These are phyloP conservation scores for Magnaporthiopsis rhizophila DNA, from an alignment of 2,329 filamentous ascomycete genomes.

Conservation along the genomic window DNA sequence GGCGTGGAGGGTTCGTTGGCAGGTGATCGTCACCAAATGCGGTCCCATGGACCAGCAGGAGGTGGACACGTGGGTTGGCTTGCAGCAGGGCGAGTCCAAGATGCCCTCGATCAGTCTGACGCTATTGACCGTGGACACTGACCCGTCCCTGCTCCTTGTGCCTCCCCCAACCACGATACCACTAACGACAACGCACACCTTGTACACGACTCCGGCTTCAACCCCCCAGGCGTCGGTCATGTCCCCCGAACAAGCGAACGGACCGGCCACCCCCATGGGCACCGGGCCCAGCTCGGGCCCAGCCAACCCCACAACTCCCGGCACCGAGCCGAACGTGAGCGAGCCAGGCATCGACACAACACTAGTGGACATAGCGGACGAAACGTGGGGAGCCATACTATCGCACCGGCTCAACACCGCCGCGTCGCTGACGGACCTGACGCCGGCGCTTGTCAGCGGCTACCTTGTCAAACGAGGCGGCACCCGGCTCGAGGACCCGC, in stretches of 20 bases:
- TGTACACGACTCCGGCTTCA: constrained; percentile 57
- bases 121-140: constrained; percentile 56
- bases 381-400: constrained; percentile 67
- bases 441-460: constrained; percentile 52
- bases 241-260: constrained; percentile 48
- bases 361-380: constrained; percentile 64
- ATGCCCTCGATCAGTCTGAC: constrained; percentile 44
- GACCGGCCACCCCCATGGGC: constrained; percentile 40
- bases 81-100: constrained; percentile 44
- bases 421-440: constrained; percentile 41
- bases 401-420: constrained; percentile 54
- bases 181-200: constrained; percentile 29
- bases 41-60: constrained; percentile 61
- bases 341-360: constrained; percentile 51
- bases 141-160: constrained; percentile 55
- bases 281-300: constrained; percentile 18
- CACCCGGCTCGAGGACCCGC: constrained; percentile 46
- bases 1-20: constrained; percentile 65
- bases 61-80: constrained; percentile 48
- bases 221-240: constrained; percentile 55
- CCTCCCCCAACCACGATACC: constrained; percentile 45
- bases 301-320: constrained; percentile 15
- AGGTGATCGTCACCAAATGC: constrained; percentile 65
- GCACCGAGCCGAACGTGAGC: constrained; percentile 23
- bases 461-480: constrained; percentile 60